These are phyloP conservation scores for Ceratobasidium sp. DNA, from an alignment of 1,284 basidiomycete genomes.

Conservation along the genomic window DNA sequence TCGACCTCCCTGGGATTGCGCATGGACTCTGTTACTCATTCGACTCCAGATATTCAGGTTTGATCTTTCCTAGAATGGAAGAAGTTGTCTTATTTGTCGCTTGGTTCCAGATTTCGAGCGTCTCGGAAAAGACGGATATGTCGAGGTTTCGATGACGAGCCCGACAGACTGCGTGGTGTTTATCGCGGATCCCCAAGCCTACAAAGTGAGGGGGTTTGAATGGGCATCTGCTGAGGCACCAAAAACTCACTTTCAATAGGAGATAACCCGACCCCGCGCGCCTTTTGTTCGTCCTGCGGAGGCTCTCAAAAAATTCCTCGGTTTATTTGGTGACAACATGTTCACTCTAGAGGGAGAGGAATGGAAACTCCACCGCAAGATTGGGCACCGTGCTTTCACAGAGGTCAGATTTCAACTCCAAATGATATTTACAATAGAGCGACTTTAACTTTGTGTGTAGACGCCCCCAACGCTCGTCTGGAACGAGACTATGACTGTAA, in stretches of 20 bases:
- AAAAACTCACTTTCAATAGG: not conserved
- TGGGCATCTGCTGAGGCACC: too few relatives aligned
- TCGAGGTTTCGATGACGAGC: conserved; percentile 5
- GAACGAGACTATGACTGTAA: conserved; percentile 2
- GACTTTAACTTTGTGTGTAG: not conserved
- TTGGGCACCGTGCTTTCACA: conserved; percentile 33
- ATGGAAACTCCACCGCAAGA: conserved; percentile 42
- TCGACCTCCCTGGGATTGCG: not conserved
- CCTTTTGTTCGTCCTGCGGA: conserved; percentile 8
- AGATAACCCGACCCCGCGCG: not conserved
- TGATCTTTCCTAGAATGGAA: not conserved
- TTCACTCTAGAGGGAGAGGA: conserved; percentile 32
- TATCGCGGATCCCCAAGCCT: conserved; percentile 8
- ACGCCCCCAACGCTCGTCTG: conserved; percentile 13
- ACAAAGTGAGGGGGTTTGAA: not conserved
- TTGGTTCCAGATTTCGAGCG: conserved; percentile 9
- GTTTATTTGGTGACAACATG: conserved; percentile 40
- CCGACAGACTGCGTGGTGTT: not conserved
- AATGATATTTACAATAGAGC: not conserved
- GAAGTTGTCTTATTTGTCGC: not conserved
- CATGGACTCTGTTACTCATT: not conserved
- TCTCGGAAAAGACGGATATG: conserved; percentile 10
- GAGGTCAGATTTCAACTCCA: conserved; percentile 7
- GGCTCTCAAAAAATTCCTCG: conserved; percentile 1
- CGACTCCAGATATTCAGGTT: not conserved